Percentiles rank a stretch among this genome's conserved stretches.
phyloP scores from a whole-genome alignment of 139 green algal genomes.

The Coelastrella sp. region DNA sequence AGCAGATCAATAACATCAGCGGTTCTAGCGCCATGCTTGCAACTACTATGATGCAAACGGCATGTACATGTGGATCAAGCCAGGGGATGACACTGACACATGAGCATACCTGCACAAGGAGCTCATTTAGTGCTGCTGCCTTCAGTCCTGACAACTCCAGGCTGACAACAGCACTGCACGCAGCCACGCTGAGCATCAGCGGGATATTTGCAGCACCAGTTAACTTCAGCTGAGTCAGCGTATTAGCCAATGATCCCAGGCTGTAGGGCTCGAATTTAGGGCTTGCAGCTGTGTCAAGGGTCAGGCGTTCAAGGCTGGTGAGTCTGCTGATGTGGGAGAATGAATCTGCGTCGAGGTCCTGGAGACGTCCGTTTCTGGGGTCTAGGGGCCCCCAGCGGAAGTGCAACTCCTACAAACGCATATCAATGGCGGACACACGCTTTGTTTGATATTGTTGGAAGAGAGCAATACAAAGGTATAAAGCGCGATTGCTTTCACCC shows the following conservation, averaged over 20 bases:
- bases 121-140: neutral
- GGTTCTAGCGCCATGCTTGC: too few species aligned
- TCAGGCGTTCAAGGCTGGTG: neutral
- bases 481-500: neutral
- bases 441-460: too few species aligned
- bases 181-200: slow-evolving; percentile 3
- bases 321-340: neutral
- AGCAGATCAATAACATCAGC: too few species aligned
- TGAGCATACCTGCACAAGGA: slow-evolving; percentile 29
- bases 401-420: slow-evolving; percentile 3
- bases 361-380: neutral
- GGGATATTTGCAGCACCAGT: neutral
- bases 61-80: neutral
- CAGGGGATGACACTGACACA: neutral
- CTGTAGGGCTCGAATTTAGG: neutral
- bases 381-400: neutral
- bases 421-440: neutral
- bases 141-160: neutral
- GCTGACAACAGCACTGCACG: neutral
- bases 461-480: too few species aligned
- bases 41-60: too few species aligned
- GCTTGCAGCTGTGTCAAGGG: neutral
- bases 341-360: neutral
- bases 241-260: neutral
- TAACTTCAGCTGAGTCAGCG: neutral